Base-by-base conservation (phyloP, 2,329 filamentous ascomycete genomes). In the Hypoxylon sp. region DNA sequence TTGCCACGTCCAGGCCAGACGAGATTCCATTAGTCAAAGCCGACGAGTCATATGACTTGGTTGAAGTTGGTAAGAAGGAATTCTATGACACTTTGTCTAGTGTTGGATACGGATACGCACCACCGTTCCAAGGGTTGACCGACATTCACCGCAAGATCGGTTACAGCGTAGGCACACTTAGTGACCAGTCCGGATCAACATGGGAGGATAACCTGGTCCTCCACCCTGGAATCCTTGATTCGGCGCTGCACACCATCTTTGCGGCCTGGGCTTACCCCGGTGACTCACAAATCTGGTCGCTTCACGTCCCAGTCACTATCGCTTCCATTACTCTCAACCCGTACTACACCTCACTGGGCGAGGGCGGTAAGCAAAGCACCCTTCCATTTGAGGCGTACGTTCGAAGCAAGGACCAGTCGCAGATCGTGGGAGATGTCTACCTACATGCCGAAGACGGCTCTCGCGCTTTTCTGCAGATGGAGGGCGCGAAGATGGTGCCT, bases 401-500 rank as follows among this genome's bases (percentile, higher is more conserved):
- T 5, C 37, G 37, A 9, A 41, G 37, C 37, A 41, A 41, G 37
- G 21, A 30, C 26, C 16, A 13, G 7, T 41, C 37, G 9, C 29
- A 41, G n/a, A 41, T 41, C 17, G n/a, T 41, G 2, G 37, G 37
- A 20, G 37, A 41, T 26, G 30, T 41, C 13, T 41, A 41, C 16
- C n/a, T 41, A 17, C 26, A 41, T 23, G 37, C 37, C 3, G 37
- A 41, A n/a, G 26, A 30, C 21, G 37, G 37, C 17, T 30, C 26
- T 4, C 37, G 30, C 9, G 37, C 25, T 16, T 41, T 30, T 11
- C n/a, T 41, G 37, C 37, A 41, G 37, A 41, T 41, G 37, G 37
- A 41, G 37, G 37, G 37, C 26, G 37, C 37, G 8, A 41, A 25
- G 11, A 41, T 41, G 37, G 37, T 41, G 7, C 37, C 37, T 15